Evolutionary conservation across 1,284 basidiomycete genomes (phyloP).

Genomic region (Tilletia caries): DNA sequence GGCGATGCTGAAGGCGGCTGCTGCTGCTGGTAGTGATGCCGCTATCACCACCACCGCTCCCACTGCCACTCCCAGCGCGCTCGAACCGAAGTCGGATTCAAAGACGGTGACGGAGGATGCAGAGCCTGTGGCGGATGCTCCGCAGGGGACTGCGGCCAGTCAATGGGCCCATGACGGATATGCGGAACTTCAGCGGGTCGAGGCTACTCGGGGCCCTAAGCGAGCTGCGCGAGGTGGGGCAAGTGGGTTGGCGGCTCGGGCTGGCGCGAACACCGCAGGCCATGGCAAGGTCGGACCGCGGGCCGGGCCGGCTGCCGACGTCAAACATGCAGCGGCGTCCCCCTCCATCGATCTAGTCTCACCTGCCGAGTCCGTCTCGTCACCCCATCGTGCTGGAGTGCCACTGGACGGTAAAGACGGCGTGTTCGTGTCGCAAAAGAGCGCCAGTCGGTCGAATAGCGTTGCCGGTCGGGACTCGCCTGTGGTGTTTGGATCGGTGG

Average conservation of each 20-base stretch:
- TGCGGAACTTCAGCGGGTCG: constrained; percentile 1
- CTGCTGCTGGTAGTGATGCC: no score
- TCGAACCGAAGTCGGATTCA: no score
- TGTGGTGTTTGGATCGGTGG: constrained; percentile 5
- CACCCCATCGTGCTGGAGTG: constrained; percentile 1
- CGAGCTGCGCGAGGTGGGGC: background rate
- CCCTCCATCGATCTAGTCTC: background rate
- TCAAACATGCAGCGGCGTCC: background rate
- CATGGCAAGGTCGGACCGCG: background rate
- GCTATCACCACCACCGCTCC: no score
- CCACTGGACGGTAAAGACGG: constrained; percentile 4
- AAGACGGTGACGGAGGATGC: no score
- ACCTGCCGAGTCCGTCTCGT: background rate
- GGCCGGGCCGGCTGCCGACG: background rate
- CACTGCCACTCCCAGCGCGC: no score
- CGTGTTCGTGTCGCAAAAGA: constrained; percentile 5
- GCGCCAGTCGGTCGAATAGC: constrained; percentile 9
- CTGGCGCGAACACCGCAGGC: background rate
- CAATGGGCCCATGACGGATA: constrained; percentile 7
- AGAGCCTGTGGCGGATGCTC: background rate
- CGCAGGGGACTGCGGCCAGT: background rate
- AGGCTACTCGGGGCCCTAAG: background rate
- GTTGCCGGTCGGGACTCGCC: constrained; percentile 4
- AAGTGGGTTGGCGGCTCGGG: background rate
- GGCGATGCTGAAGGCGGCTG: constrained; percentile 6